These are phyloP conservation scores for Benincasa hispida DNA, from an alignment of 306 rosid species.

Conservation along the genomic window DNA sequence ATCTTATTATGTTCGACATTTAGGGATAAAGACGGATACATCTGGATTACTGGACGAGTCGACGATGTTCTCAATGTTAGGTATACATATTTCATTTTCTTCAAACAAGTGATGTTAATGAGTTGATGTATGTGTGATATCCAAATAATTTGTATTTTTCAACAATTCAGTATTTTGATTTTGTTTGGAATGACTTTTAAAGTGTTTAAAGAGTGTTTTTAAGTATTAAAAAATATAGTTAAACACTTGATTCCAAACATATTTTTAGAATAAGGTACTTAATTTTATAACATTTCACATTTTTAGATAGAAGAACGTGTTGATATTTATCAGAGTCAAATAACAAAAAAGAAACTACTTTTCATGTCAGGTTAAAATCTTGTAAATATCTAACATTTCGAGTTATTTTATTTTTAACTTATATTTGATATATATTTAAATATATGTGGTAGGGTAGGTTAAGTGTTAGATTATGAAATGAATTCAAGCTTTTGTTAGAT, in stretches of 20 bases:
- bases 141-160: neutral
- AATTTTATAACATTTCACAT: neutral
- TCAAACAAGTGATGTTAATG: neutral
- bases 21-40: conserved; percentile 90
- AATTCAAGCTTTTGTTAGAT: neutral
- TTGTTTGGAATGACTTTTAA: no score
- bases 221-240: no score
- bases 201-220: no score
- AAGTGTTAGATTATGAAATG: neutral
- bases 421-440: no score
- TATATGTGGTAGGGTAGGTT: no score
- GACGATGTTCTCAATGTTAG: conserved; percentile 95
- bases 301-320: neutral
- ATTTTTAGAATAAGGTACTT: no score
- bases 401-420: neutral
- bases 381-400: no score
- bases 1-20: conserved; percentile 15
- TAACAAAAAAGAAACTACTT: no score
- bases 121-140: neutral
- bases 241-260: no score
- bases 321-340: no score
- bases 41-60: conserved; percentile 98
- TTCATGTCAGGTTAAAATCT: no score
- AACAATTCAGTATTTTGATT: no score
- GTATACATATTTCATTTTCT: conserved; percentile 13